Evolutionary conservation across 352 stramenopile species (phyloP), one percentile per base, ranked within the genome.

Genomic region (Phytophthora fragariae): DNA sequence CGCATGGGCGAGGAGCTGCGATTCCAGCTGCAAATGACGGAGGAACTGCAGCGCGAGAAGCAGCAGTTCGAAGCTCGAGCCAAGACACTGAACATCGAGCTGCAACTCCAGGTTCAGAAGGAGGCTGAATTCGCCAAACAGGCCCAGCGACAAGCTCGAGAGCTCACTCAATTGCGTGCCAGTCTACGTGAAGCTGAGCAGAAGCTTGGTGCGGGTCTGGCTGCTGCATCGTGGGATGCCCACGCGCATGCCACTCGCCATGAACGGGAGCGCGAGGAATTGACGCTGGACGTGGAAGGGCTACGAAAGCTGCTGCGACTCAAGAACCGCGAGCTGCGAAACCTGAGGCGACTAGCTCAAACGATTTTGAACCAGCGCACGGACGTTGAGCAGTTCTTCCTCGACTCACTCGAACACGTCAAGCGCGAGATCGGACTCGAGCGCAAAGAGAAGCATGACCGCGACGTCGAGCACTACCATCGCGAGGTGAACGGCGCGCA

Each of bases 281-380:
- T 96, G 72, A 82, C 79, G 10, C 73, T 98, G 21, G 95, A 98
- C 72, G 81, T 85, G 7, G 86, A 96, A 9, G 95, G 90, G 4
- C 80, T 98, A 24, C 82, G 91, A 17, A 83, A 94, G 57, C 75
- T 98, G 19, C 62, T 99, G 27, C 77, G 83, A 12, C 80, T 98
- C 17, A 98, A 98, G 70, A 98, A 98, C 78, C 95, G 96, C 62
- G 96, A 99, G 84, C 76, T 99, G 39, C 82, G 88, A 14, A 94
- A 97, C 59, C 79, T 99, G 39, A 83, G 93, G 29, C 83, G 84
- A 39, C 88, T 98, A 14, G 86, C 93, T 6, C 87, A 98, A 68
- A 95, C 87, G 14, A 97, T 99, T 53, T 77, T 98, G 44, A 85
- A 94, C 54, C 96, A 98, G 73, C 84, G 95, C 39, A 98, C 90